These are phyloP conservation scores for Pontederia paniculata DNA, from an alignment of 176 grass and related monocot genomes.

Conservation along the genomic window DNA sequence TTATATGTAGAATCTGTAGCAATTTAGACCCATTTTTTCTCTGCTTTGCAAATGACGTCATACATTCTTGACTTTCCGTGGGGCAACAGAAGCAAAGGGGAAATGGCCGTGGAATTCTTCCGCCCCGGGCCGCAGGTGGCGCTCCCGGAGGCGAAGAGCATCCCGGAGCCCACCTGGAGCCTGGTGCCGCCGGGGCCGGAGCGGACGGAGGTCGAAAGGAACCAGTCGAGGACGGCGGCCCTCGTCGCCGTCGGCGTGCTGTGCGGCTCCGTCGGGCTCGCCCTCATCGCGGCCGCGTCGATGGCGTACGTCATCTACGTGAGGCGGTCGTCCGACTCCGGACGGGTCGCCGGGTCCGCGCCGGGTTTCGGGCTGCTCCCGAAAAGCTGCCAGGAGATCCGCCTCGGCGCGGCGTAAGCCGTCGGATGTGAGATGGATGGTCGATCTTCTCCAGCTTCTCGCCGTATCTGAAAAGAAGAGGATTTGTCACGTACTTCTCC, in stretches of 20 bases:
- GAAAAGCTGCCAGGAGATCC: background rate
- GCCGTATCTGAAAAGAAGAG: no score
- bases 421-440: background rate
- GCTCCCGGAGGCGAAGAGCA: slow-evolving; percentile 13
- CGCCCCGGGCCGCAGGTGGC: background rate
- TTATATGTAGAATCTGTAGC: no score
- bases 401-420: background rate
- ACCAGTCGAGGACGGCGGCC: background rate
- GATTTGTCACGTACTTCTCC: no score
- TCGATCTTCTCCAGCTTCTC: no score
- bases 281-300: slow-evolving; percentile 1
- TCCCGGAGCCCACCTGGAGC: background rate
- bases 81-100: background rate
- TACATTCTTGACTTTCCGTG: background rate
- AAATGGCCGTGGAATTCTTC: slow-evolving; percentile 13
- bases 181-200: slow-evolving; percentile 8
- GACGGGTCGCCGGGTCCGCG: background rate
- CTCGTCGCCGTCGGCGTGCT: slow-evolving; percentile 7
- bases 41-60: no score
- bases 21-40: no score
- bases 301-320: slow-evolving; percentile 1
- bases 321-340: background rate
- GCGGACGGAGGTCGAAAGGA: background rate
- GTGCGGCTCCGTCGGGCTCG: background rate
- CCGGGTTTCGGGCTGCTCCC: background rate